Percentiles rank a stretch among this genome's conserved stretches.
phyloP scores from a whole-genome alignment of 345 rosid genomes.

The Hypericum perforatum region DNA sequence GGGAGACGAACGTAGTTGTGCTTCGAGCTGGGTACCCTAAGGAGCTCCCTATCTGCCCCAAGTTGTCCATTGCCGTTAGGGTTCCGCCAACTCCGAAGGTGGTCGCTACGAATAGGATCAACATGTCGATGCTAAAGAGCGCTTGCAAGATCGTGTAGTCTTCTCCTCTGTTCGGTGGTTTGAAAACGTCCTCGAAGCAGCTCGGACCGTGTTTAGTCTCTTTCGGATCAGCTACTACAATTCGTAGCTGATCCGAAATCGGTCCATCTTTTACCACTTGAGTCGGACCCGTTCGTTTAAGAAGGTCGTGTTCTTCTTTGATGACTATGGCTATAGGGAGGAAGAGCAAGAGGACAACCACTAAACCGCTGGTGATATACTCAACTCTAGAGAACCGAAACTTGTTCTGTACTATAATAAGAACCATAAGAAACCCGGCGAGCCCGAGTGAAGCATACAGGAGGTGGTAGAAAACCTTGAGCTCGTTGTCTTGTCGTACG shows the following conservation, averaged over 20 bases:
- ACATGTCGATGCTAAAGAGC: conserved; percentile 16
- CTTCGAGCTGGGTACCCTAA: conserved; percentile 13
- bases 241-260: no score
- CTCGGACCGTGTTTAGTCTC: background rate
- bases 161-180: conserved; percentile 16
- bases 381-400: background rate
- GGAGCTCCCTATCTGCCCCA: conserved; percentile 13
- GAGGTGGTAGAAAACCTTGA: background rate
- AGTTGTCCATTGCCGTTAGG: conserved; percentile 9
- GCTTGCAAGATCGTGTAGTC: conserved; percentile 19
- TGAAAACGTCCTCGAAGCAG: conserved; percentile 9
- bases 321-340: background rate
- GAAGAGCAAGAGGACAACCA: background rate
- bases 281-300: background rate
- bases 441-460: background rate
- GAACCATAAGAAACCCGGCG: background rate
- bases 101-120: conserved; percentile 9
- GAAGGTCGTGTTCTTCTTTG: background rate
- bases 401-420: background rate
- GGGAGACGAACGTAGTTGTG: conserved; percentile 13
- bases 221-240: no score
- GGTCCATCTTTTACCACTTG: background rate
- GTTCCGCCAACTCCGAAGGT: conserved; percentile 15
- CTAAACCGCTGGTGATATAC: background rate
- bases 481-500: background rate